phyloP scores from a whole-genome alignment of 192 early-diverging fungal genomes.

The Powellomyces hirtus region DNA sequence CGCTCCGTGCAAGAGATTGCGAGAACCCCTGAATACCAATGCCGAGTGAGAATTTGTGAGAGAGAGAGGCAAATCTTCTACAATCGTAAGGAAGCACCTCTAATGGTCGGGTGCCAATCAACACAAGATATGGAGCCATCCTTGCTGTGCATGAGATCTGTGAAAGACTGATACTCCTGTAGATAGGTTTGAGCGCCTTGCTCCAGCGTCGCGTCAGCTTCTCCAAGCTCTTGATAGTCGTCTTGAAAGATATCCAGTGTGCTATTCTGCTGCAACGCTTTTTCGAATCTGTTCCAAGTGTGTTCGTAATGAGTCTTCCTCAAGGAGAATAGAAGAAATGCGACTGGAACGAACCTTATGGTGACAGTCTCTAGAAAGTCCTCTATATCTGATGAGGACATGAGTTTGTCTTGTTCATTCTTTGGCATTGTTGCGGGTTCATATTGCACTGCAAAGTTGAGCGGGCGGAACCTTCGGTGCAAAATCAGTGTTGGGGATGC shows the following conservation, averaged over 20 bases:
- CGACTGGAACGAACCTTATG: constrained; percentile 10
- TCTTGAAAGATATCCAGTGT: constrained; percentile 59
- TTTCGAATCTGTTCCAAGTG: constrained; percentile 45
- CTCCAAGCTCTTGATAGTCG: constrained; percentile 54
- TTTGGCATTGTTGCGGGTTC: constrained; percentile 40
- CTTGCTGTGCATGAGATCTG: constrained; percentile 61
- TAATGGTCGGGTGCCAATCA: constrained; percentile 62
- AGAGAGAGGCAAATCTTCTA: no score
- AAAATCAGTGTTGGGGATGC: background rate
- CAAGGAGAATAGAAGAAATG: background rate
- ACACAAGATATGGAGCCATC: constrained; percentile 58
- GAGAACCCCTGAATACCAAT: constrained; percentile 49
- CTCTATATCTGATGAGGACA: constrained; percentile 38
- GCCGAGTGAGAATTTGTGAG: no score
- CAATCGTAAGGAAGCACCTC: constrained; percentile 27
- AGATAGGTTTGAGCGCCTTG: constrained; percentile 55
- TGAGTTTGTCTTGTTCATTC: constrained; percentile 30
- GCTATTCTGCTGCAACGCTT: constrained; percentile 54
- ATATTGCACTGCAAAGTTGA: constrained; percentile 52
- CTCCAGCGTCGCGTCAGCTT: constrained; percentile 57
- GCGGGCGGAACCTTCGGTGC: constrained; percentile 34
- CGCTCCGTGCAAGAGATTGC: constrained; percentile 57
- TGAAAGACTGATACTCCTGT: constrained; percentile 67
- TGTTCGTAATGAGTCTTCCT: no score
- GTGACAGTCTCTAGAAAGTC: constrained; percentile 44